Conservation (phyloP, 2,329 filamentous ascomycete species). For the Colletotrichum limetticola region DNA sequence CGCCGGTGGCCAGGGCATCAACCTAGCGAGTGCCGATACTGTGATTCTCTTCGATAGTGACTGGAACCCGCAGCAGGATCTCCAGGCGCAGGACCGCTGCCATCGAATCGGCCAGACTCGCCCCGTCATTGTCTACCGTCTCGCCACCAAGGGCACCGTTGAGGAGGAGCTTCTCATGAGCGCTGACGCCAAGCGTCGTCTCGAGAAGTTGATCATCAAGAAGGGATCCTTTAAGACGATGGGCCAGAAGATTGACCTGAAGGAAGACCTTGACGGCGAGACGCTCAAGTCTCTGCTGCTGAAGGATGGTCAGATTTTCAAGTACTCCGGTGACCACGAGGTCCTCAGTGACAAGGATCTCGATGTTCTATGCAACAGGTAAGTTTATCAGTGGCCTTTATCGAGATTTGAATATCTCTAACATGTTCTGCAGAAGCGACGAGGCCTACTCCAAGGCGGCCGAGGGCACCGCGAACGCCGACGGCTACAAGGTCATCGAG, state of each 20-base stretch:
- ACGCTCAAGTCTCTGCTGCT: constrained; percentile 70
- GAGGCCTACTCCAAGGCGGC: constrained; percentile 77
- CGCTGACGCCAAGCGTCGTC: constrained; percentile 88
- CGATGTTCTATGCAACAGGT: constrained; percentile 80
- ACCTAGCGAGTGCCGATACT: constrained; percentile 89
- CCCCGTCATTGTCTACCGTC: constrained; percentile 91
- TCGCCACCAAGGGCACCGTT: constrained; percentile 92
- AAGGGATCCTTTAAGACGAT: constrained; percentile 86
- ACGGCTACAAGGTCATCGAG: constrained; percentile 81
- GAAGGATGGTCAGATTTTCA: constrained; percentile 77
- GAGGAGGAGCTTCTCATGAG: constrained; percentile 88
- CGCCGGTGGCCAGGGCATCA: constrained; percentile 95
- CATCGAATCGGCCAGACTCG: constrained; percentile 94
- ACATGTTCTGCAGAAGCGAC: constrained; percentile 55
- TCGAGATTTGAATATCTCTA: neutral
- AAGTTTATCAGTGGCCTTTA: constrained; percentile 23
- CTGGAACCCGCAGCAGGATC: constrained; percentile 97
- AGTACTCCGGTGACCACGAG: constrained; percentile 67
- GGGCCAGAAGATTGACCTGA: constrained; percentile 66
- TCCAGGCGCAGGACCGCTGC: constrained; percentile 95
- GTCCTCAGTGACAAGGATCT: constrained; percentile 83
- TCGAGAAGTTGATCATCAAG: constrained; percentile 95
- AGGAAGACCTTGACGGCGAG: constrained; percentile 69
- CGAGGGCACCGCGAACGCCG: constrained; percentile 78
- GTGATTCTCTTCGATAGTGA: constrained; percentile 91